Conservation (phyloP, 1,284 basidiomycete species). For the Coniferiporia weirii region DNA sequence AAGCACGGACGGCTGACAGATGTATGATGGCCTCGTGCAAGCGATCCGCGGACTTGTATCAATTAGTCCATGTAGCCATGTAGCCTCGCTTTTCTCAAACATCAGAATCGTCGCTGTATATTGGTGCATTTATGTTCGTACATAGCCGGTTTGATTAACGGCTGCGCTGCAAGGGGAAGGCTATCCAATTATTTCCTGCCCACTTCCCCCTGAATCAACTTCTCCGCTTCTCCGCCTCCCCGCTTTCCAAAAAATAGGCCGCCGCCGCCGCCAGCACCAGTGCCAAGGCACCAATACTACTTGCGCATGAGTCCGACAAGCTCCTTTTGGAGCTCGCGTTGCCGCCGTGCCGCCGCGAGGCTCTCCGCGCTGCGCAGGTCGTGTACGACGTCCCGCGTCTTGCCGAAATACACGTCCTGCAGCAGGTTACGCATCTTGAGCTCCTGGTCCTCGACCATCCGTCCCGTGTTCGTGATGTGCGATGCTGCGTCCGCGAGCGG, state of each 20-base stretch:
- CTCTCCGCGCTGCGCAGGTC: slow-evolving; percentile 87
- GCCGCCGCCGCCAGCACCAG: too few species aligned
- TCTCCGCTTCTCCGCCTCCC: not conserved
- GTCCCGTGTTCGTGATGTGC: slow-evolving; percentile 90
- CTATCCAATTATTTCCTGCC: too few species aligned
- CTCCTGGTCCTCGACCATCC: slow-evolving; percentile 98
- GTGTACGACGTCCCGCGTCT: slow-evolving; percentile 92
- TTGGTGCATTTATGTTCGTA: too few species aligned
- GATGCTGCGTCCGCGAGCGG: slow-evolving; percentile 72
- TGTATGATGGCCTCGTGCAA: too few species aligned
- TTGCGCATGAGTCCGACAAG: slow-evolving; percentile 86
- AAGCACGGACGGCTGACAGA: too few species aligned
- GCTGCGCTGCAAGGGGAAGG: too few species aligned
- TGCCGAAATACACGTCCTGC: slow-evolving; percentile 97
- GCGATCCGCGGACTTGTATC: too few species aligned
- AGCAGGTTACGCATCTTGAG: slow-evolving; percentile 96
- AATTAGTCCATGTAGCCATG: too few species aligned
- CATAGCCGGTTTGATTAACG: too few species aligned
- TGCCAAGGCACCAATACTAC: slow-evolving; percentile 6
- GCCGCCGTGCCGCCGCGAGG: slow-evolving; percentile 75
- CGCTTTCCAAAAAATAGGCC: not conserved
- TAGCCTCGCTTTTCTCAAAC: too few species aligned
- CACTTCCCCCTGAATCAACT: not conserved
- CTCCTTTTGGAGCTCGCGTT: slow-evolving; percentile 89
- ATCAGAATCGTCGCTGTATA: too few species aligned